Conservation (phyloP, 495 filamentous ascomycete species). For the Glutinoglossum americanum region DNA sequence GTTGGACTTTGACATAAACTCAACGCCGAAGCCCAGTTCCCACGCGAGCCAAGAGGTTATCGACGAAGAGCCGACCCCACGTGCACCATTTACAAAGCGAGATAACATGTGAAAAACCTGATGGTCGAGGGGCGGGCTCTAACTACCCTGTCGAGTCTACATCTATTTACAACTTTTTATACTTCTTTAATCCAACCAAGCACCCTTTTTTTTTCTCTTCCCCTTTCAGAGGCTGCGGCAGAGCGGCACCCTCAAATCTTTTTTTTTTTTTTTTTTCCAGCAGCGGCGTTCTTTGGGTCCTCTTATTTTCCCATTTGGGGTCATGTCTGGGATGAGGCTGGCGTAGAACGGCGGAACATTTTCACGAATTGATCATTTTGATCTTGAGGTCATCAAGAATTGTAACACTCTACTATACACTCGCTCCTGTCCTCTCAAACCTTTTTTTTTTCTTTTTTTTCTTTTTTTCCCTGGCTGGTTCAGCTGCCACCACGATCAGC, state of each 20-base stretch:
- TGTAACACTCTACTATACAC: neutral
- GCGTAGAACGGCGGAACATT: neutral
- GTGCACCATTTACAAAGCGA: constrained; percentile 7
- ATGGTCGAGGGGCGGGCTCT: neutral
- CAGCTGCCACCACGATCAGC: neutral
- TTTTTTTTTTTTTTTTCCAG: no score
- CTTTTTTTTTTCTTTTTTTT: neutral
- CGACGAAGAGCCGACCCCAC: constrained; percentile 12
- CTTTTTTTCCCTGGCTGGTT: neutral
- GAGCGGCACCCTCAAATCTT: neutral
- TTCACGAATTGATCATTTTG: neutral
- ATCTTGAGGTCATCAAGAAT: neutral
- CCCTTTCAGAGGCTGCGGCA: neutral
- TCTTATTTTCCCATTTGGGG: no score
- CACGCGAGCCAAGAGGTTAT: neutral
- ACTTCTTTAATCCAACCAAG: neutral
- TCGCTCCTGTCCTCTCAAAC: neutral
- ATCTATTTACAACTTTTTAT: neutral
- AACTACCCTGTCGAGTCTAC: neutral
- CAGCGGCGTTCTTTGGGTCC: neutral
- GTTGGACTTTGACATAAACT: constrained; percentile 18
- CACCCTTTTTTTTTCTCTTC: neutral
- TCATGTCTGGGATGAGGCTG: neutral
- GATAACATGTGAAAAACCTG: neutral
- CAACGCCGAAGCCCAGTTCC: constrained; percentile 10